Percentiles rank a stretch among this genome's conserved stretches.
Conservation (phyloP, 2,329 filamentous ascomycete genomes). For the Fusarium phyllophilum region DNA sequence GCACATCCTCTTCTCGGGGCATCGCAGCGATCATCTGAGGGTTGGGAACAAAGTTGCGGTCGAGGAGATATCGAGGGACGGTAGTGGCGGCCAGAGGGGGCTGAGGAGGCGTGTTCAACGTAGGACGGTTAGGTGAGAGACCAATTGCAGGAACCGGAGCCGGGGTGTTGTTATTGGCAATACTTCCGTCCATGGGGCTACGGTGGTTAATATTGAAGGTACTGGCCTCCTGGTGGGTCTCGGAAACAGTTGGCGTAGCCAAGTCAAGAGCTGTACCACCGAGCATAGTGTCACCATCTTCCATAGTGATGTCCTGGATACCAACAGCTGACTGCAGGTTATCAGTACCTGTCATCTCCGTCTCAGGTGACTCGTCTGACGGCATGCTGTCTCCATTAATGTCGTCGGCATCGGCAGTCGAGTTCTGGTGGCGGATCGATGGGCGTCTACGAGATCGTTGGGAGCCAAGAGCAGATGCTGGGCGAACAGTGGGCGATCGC, state of each 20-base stretch:
- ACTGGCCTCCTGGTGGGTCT: constrained; percentile 81
- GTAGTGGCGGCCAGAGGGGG: constrained; percentile 76
- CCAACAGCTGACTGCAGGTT: constrained; percentile 85
- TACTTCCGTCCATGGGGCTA: constrained; percentile 84
- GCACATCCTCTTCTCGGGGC: constrained; percentile 95
- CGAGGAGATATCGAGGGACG: constrained; percentile 82
- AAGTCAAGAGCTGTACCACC: constrained; percentile 79
- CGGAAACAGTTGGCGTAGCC: constrained; percentile 80
- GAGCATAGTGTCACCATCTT: constrained; percentile 82
- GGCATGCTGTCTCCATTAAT: constrained; percentile 83
- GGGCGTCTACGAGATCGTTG: constrained; percentile 75
- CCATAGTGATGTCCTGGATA: constrained; percentile 83
- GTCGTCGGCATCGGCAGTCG: constrained; percentile 90
- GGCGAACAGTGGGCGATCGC: constrained; percentile 64
- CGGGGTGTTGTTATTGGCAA: constrained; percentile 77
- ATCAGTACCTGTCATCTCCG: constrained; percentile 81
- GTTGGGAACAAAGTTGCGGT: constrained; percentile 75
- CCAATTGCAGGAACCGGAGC: constrained; percentile 73
- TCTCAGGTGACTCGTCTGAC: constrained; percentile 80
- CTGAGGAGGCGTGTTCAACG: constrained; percentile 76
- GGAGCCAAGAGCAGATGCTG: constrained; percentile 62
- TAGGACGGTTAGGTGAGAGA: constrained; percentile 77
- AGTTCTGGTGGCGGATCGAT: constrained; percentile 89
- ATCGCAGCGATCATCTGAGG: constrained; percentile 86
- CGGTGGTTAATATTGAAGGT: constrained; percentile 95